phyloP scores from a whole-genome alignment of 176 grass and related monocot species.

The barley (Hordeum vulgare) region MorexV3_pseudomolecules_assembly NC_058524.1:204162500-204162999 shows the following conservation, averaged over 20 bases:
- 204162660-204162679: conserved; percentile 18
- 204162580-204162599: conserved; percentile 45
- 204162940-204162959: conserved; percentile 10
- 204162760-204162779: conserved; percentile 41
- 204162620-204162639: not conserved
- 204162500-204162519: conserved; percentile 39
- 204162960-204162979: conserved; percentile 47
- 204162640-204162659: not conserved
- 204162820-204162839: conserved; percentile 68
- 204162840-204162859: conserved; percentile 47
- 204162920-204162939: conserved; percentile 8
- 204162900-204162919: conserved; percentile 24
- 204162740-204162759: conserved; percentile 66
- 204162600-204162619: conserved; percentile 27
- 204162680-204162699: not conserved
- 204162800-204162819: conserved; percentile 99
- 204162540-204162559: conserved; percentile 7
- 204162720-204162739: conserved; percentile 15
- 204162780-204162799: conserved; percentile 60
- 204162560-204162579: conserved; percentile 62
- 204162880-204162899: conserved; percentile 28
- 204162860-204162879: conserved; percentile 24
- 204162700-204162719: conserved; percentile 8
- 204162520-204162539: conserved; percentile 17
- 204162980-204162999: conserved; percentile 50